These are phyloP conservation scores for Salicornia ramosissima DNA, from an alignment of 148 eudicot species.

Conservation along the genomic window DNA sequence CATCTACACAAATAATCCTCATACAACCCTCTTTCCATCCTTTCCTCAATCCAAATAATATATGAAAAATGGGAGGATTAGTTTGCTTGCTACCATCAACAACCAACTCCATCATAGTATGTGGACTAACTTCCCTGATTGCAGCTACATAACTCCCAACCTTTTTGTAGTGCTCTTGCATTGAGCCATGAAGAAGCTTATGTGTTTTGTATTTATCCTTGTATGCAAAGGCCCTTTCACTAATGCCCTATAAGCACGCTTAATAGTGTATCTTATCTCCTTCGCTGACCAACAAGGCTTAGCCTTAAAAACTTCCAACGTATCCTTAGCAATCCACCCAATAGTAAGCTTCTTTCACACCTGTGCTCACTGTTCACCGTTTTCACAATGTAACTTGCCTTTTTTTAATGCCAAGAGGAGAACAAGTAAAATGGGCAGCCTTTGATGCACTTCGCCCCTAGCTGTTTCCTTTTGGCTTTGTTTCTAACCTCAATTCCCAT, in stretches of 20 bases:
- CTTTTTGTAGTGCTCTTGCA: too few species aligned
- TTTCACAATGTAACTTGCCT: background rate
- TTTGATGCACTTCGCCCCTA: background rate
- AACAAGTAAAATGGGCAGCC: background rate
- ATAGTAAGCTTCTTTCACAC: too few species aligned
- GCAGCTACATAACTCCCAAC: background rate
- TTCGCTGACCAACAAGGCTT: too few species aligned
- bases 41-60: background rate
- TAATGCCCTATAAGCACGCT: too few species aligned
- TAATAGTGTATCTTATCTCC: too few species aligned
- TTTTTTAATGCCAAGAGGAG: background rate
- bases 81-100: background rate
- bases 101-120: background rate
- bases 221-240: too few species aligned
- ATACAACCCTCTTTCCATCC: background rate
- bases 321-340: too few species aligned
- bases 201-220: too few species aligned
- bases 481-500: background rate
- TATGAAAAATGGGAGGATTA: background rate
- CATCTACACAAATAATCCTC: constrained; percentile 1
- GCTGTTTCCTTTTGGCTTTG: background rate
- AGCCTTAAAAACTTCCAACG: too few species aligned
- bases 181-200: too few species aligned
- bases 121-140: background rate
- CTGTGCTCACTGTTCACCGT: too few species aligned